Base-by-base conservation (phyloP, 202 grass and related monocot species). In the Panicum virgatum region DNA sequence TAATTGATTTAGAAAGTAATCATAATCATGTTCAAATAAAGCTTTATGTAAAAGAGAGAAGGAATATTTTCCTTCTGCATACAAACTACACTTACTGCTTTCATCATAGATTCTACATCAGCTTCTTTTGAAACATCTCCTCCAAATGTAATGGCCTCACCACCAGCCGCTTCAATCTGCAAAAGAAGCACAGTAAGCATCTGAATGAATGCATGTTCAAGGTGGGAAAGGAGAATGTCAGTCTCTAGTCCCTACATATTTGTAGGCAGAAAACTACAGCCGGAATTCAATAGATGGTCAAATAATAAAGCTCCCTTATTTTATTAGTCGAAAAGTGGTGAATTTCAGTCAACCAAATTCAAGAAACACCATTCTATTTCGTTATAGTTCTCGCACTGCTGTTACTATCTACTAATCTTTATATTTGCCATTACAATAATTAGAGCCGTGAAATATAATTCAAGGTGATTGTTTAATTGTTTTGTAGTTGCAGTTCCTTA, bases 91-190 rank as follows among this genome's bases (percentile, higher is more conserved):
- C 96, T 89, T 86, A 96, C 93, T 64, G 89, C 85, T 92, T 99
- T 99, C 68, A 99, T 88, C 91, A 94, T 99, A 85, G 96, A 84
- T 46, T 96, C 96, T 45, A 96, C 96, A 87, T 99, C 96, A 80
- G 74, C 85, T 89, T 96, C 96, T 89, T 96, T 94, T 45, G 96
- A 96, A 89, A 99, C 93, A 90, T 99, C 96, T 73, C 96, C 96
- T 66, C 89, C 93, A 52, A 99, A 96, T 53, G 89, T 91, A 87
- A 99, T 90, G 77, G 93, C 89, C 72, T 96, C 91, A 87, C 93
- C 96, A 80, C 96, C 93, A 80, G 54, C 76, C 76, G 78, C 78
- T 83, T 94, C 93, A 84, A 99, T 99, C 93, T 99, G 80, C 29
- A 65, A 83, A 53, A 76, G 48, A n/a, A 62, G 18, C 69, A 86